phyloP scores from a whole-genome alignment of 441 rosid species.

The Eruca vesicaria region DNA sequence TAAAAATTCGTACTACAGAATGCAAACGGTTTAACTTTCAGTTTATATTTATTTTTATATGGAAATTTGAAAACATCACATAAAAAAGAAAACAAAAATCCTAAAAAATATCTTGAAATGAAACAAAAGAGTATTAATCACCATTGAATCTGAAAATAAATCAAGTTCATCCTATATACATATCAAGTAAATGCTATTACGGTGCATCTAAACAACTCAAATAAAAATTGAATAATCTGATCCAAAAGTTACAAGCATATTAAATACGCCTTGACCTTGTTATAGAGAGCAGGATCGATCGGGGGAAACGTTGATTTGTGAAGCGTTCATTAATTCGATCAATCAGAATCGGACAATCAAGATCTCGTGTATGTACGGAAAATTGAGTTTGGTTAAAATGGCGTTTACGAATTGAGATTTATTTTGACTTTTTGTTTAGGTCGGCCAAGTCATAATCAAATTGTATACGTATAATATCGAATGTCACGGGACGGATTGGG shows the following conservation, averaged over 20 bases:
- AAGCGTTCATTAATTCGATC: background rate
- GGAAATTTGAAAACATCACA: too few relatives aligned
- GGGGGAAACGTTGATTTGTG: background rate
- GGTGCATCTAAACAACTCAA: background rate
- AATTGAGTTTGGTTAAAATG: background rate
- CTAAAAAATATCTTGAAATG: too few relatives aligned
- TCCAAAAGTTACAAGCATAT: background rate
- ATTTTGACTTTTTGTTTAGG: constrained; percentile 13
- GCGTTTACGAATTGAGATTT: background rate
- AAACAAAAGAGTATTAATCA: background rate
- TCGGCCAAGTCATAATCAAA: background rate
- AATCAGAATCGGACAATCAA: background rate
- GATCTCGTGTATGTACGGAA: background rate
- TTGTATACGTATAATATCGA: background rate
- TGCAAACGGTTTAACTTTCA: too few relatives aligned
- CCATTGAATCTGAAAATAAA: background rate
- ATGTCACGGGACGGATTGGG: background rate
- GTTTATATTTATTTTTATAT: too few relatives aligned
- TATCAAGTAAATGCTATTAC: background rate
- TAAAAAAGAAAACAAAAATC: too few relatives aligned
- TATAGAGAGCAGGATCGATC: background rate
- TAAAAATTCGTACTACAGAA: too few relatives aligned
- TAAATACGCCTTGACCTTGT: background rate
- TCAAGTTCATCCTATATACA: background rate
- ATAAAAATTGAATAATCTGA: background rate